These are phyloP conservation scores for Hibiscus trionum DNA, from an alignment of 345 rosid genomes.

Conservation along the genomic window DNA sequence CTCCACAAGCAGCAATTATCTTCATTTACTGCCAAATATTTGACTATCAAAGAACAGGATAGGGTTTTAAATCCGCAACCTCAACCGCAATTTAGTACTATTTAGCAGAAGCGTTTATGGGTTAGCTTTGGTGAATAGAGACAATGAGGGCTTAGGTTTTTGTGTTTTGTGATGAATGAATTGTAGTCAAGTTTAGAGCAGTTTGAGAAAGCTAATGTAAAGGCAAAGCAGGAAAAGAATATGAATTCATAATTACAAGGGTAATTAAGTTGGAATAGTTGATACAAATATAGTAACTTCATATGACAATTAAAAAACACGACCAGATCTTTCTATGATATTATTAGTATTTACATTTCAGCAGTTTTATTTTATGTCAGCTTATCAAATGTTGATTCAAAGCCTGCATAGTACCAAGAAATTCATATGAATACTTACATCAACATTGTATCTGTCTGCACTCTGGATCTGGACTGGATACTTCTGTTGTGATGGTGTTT, in stretches of 20 bases:
- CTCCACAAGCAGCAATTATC: too few relatives aligned
- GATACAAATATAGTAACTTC: background rate
- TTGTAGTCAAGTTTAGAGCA: background rate
- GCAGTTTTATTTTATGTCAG: constrained; percentile 19
- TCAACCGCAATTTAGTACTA: too few relatives aligned
- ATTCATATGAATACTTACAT: too few relatives aligned
- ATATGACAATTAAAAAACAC: background rate
- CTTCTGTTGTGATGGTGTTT: too few relatives aligned
- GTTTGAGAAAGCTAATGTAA: background rate
- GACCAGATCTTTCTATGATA: background rate
- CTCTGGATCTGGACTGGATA: too few relatives aligned
- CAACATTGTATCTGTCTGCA: too few relatives aligned
- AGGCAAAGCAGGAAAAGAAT: background rate
- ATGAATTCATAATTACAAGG: background rate
- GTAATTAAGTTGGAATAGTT: background rate
- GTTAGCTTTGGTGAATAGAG: background rate
- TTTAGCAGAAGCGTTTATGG: too few relatives aligned
- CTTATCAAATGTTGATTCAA: too few relatives aligned
- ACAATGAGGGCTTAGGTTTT: background rate
- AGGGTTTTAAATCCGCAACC: too few relatives aligned
- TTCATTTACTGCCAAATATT: too few relatives aligned
- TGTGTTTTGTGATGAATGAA: too few relatives aligned
- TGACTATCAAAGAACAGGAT: background rate
- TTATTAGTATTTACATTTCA: constrained; percentile 11
- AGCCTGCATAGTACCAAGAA: too few relatives aligned